Conservation (phyloP, 371 early-diverging fungal species). For the Mucor racemosus region DNA sequence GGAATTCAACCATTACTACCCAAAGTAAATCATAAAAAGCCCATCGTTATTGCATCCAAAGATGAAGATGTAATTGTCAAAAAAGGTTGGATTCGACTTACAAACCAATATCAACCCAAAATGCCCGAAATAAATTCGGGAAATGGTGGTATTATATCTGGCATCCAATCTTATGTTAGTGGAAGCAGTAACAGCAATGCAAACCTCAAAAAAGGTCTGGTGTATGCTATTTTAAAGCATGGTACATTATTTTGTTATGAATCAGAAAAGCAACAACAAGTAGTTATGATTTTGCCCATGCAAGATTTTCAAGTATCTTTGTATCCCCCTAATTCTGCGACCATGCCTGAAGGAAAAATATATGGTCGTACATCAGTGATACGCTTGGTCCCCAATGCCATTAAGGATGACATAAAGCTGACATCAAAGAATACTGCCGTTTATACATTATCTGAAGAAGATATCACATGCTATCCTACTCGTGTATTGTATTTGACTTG, state of each 20-base stretch:
- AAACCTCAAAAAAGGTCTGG: slow-evolving; percentile 28
- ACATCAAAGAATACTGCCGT: not conserved
- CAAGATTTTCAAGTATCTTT: slow-evolving; percentile 71
- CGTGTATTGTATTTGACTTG: slow-evolving; percentile 52
- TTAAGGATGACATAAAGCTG: not conserved
- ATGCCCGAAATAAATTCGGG: slow-evolving; percentile 23
- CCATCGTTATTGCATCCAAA: not conserved
- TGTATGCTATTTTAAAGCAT: slow-evolving; percentile 78
- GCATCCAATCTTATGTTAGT: slow-evolving; percentile 27
- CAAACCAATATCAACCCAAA: slow-evolving; percentile 38
- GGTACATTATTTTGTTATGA: slow-evolving; percentile 84
- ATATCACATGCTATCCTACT: slow-evolving; percentile 16
- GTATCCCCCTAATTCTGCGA: slow-evolving; percentile 49
- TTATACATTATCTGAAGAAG: slow-evolving; percentile 20
- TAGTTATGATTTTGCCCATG: slow-evolving; percentile 72
- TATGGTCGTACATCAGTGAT: slow-evolving; percentile 60
- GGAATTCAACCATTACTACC: slow-evolving; percentile 7
- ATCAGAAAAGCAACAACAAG: slow-evolving; percentile 72
- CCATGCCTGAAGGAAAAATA: slow-evolving; percentile 56
- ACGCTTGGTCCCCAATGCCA: slow-evolving; percentile 40
- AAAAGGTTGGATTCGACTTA: slow-evolving; percentile 47
- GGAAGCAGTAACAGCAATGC: slow-evolving; percentile 12
- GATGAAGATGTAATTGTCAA: slow-evolving; percentile 30
- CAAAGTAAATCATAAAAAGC: not conserved
- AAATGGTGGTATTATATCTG: slow-evolving; percentile 32